These are phyloP conservation scores for Acacia crassicarpa DNA, from an alignment of 306 rosid genomes.

Conservation along the genomic window DNA sequence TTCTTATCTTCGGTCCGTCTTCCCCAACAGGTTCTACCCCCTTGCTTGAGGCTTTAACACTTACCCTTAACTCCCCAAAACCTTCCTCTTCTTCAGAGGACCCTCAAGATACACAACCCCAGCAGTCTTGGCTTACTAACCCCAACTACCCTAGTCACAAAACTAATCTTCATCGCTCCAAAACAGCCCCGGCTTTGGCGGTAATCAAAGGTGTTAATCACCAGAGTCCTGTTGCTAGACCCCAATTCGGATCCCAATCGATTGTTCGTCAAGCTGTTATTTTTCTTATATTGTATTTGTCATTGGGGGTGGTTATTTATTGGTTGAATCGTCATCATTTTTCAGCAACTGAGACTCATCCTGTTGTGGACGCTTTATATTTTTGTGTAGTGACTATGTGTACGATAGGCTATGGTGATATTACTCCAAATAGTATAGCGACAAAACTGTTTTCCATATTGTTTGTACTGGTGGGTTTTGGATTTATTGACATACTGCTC, in stretches of 20 bases:
- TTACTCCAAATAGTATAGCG: conserved; percentile 71
- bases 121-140: conserved; percentile 62
- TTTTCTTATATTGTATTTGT: conserved; percentile 66
- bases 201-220: conserved; percentile 57
- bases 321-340: conserved; percentile 75
- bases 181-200: conserved; percentile 95
- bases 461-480: conserved; percentile 94
- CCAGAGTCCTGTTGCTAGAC: conserved; percentile 34
- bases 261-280: conserved; percentile 66
- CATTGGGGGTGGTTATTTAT: conserved; percentile 74
- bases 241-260: conserved; percentile 60
- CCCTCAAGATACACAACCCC: conserved; percentile 36
- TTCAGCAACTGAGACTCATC: conserved; percentile 67
- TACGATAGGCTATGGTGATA: conserved; percentile 95
- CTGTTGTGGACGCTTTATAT: conserved; percentile 88
- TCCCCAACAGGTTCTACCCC: conserved; percentile 57
- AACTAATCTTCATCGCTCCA: conserved; percentile 87
- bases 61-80: conserved; percentile 46
- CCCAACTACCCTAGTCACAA: conserved; percentile 62
- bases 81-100: conserved; percentile 52
- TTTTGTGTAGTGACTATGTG: conserved; percentile 98
- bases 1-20: conserved; percentile 77
- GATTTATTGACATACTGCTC: conserved; percentile 84
- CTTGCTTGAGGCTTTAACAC: conserved; percentile 64
- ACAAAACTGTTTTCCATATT: conserved; percentile 79